phyloP scores from a whole-genome alignment of 2,329 filamentous ascomycete species.

The Raffaelea albimanens region DNA sequence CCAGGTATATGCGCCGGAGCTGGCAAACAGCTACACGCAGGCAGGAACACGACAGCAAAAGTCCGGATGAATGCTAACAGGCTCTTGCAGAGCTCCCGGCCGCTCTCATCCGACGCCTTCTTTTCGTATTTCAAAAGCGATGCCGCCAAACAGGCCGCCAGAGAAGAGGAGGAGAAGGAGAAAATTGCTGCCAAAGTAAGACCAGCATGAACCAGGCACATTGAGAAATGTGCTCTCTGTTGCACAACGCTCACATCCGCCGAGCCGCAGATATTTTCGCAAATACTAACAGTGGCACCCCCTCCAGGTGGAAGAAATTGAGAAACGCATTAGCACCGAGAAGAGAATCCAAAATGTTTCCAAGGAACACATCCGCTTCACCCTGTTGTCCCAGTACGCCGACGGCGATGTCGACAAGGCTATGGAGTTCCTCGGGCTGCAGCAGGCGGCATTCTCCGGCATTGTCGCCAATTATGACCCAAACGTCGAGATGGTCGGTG shows the following conservation, averaged over 20 bases:
- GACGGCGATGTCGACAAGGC: slow-evolving; percentile 65
- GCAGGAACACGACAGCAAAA: no score
- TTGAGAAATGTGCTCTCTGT: no score
- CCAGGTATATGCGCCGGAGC: no score
- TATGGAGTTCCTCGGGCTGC: slow-evolving; percentile 64
- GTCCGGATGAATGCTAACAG: neutral
- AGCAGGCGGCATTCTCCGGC: slow-evolving; percentile 74
- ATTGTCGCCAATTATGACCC: slow-evolving; percentile 68
- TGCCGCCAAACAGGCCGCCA: slow-evolving; percentile 42
- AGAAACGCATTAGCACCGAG: slow-evolving; percentile 27
- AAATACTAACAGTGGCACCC: neutral
- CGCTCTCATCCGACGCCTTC: slow-evolving; percentile 47
- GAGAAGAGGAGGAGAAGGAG: slow-evolving; percentile 42
- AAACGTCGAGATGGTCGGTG: slow-evolving; percentile 64
- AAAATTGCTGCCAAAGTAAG: slow-evolving; percentile 9
- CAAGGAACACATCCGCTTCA: slow-evolving; percentile 48
- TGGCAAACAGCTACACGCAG: no score
- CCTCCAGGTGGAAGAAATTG: slow-evolving; percentile 31
- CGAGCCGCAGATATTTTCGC: no score
- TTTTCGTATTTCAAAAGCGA: slow-evolving; percentile 57
- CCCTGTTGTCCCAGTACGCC: slow-evolving; percentile 53
- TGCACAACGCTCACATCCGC: no score
- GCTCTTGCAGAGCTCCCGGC: slow-evolving; percentile 25
- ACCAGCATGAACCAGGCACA: no score
- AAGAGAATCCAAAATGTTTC: slow-evolving; percentile 36